phyloP scores from a whole-genome alignment of 768 basidiomycete species.

The Termitomyces heimii region DNA sequence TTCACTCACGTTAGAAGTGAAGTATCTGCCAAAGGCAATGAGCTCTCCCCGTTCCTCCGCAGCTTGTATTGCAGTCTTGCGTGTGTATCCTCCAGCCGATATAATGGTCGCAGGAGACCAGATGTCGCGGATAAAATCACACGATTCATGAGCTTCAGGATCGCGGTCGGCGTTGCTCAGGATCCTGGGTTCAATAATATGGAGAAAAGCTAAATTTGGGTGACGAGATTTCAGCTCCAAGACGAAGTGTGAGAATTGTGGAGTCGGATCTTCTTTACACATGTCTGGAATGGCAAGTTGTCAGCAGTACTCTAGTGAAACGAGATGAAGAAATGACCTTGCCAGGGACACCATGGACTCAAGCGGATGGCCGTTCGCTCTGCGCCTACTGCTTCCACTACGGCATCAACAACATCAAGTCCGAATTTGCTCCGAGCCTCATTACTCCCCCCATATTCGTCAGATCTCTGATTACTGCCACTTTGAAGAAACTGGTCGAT shows the following conservation, averaged over 20 bases:
- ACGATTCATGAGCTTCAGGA: slow-evolving; percentile 20
- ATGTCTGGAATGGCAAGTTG: slow-evolving; percentile 28
- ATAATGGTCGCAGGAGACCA: slow-evolving; percentile 39
- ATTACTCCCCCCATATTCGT: slow-evolving; percentile 64
- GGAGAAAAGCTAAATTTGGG: slow-evolving; percentile 47
- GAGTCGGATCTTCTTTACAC: slow-evolving; percentile 48
- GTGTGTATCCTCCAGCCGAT: slow-evolving; percentile 37
- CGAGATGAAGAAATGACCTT: slow-evolving; percentile 15
- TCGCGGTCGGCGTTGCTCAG: slow-evolving; percentile 10
- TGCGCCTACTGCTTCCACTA: slow-evolving; percentile 45
- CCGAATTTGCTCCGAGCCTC: slow-evolving; percentile 54
- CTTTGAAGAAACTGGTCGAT: slow-evolving; percentile 60
- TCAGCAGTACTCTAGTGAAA: slow-evolving; percentile 20
- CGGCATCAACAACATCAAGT: slow-evolving; percentile 47
- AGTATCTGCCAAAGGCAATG: slow-evolving; percentile 24
- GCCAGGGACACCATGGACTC: slow-evolving; percentile 42
- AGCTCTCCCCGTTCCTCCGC: slow-evolving; percentile 27
- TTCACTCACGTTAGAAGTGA: slow-evolving; percentile 26
- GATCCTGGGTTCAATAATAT: slow-evolving; percentile 37
- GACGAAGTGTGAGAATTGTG: slow-evolving; percentile 48
- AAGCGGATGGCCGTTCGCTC: slow-evolving; percentile 50
- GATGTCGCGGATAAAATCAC: slow-evolving; percentile 38
- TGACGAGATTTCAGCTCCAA: slow-evolving; percentile 28
- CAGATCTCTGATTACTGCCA: slow-evolving; percentile 49
- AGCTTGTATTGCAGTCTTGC: slow-evolving; percentile 28